Percentiles rank a stretch among this genome's conserved stretches.
phyloP scores from a whole-genome alignment of 192 early-diverging fungal species.

The Cetraspora pellucida region DNA sequence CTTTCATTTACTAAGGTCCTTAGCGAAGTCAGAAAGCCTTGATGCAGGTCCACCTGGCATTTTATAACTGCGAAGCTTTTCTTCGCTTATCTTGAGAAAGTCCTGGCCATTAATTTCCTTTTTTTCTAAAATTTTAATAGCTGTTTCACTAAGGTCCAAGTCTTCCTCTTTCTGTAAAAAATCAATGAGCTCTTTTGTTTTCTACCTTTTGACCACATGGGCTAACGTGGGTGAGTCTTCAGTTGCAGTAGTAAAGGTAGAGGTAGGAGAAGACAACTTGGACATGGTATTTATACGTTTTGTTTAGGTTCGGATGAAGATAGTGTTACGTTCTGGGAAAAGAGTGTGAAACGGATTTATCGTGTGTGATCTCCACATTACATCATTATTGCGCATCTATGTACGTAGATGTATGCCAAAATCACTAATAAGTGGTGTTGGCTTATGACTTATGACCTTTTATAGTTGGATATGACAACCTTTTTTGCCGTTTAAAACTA shows the following conservation, averaged over 20 bases:
- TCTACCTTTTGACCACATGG: neutral
- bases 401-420: too few species aligned
- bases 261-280: neutral
- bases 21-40: neutral
- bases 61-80: constrained; percentile 4
- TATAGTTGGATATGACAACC: too few species aligned
- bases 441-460: too few species aligned
- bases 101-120: neutral
- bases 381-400: too few species aligned
- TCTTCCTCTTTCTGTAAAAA: constrained; percentile 10
- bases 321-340: neutral
- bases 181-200: neutral
- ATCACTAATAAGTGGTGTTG: too few species aligned
- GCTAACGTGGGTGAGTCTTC: neutral
- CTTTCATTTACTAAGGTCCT: neutral
- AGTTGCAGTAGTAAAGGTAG: neutral
- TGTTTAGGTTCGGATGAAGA: neutral
- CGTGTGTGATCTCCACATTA: too few species aligned
- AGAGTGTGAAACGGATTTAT: too few species aligned
- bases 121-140: neutral
- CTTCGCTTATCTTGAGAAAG: constrained; percentile 3
- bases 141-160: constrained; percentile 1
- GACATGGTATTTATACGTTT: neutral
- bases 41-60: constrained; percentile 20
- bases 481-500: too few species aligned